A percentile compares a stretch with the other conserved stretches of the same genome.
Conservation (phyloP, 441 rosid genomes). For the Adansonia grandidieri region DNA sequence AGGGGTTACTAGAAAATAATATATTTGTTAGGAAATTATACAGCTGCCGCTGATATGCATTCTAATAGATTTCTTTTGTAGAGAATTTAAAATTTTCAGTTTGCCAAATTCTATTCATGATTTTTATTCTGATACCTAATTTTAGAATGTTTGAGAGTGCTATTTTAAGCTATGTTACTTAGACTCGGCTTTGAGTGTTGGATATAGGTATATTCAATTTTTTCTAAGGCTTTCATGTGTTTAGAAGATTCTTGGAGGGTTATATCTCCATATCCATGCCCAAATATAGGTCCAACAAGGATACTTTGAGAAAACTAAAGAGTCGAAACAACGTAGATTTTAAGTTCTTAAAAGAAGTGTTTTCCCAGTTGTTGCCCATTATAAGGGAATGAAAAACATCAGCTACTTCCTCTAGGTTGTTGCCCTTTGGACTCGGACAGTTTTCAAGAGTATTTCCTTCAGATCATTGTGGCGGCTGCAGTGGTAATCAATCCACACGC, state of each 20-base stretch:
- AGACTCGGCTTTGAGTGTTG: too few species aligned
- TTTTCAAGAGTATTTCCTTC: slow-evolving; percentile 55
- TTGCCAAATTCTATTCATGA: background rate
- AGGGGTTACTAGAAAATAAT: slow-evolving; percentile 21
- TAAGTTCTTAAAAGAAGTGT: background rate
- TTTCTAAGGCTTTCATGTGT: too few species aligned
- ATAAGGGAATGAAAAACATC: slow-evolving; percentile 10
- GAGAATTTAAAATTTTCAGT: slow-evolving; percentile 18
- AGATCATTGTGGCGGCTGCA: slow-evolving; percentile 60
- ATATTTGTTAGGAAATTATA: slow-evolving; percentile 29
- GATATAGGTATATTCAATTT: too few species aligned
- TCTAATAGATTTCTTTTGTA: slow-evolving; percentile 17
- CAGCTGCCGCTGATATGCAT: slow-evolving; percentile 17
- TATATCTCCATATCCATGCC: too few species aligned
- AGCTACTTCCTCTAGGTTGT: slow-evolving; percentile 29
- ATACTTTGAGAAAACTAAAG: too few species aligned
- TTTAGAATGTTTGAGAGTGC: background rate
- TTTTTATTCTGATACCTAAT: slow-evolving; percentile 1
- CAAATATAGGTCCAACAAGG: too few species aligned
- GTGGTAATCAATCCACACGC: slow-evolving; percentile 80
- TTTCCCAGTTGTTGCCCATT: background rate
- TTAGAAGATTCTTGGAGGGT: too few species aligned
- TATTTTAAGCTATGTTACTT: too few species aligned
- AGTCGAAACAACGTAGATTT: too few species aligned
- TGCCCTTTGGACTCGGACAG: slow-evolving; percentile 49